Percentiles rank a stretch among this genome's conserved stretches.
Conservation (phyloP, 2,329 filamentous ascomycete genomes). For the Colletotrichum musae region DNA sequence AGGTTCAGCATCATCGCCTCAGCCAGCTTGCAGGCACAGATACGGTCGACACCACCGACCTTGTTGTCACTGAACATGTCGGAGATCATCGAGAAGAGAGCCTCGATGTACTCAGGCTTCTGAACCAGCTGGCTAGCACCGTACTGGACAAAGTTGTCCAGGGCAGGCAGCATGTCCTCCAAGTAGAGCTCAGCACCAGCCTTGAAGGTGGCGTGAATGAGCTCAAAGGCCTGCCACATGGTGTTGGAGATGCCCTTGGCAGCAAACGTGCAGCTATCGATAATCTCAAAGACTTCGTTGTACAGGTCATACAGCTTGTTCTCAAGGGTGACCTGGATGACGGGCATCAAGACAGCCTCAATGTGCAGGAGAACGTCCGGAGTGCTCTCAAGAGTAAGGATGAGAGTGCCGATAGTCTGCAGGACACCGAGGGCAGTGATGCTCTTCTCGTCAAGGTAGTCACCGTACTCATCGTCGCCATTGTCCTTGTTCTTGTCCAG, state of each 20-base stretch:
- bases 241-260: constrained; percentile 95
- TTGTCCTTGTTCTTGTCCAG: constrained; percentile 85
- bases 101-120: constrained; percentile 88
- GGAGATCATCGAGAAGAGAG: constrained; percentile 92
- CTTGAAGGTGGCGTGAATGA: constrained; percentile 98
- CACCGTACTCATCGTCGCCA: constrained; percentile 85
- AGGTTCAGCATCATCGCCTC: constrained; percentile 98
- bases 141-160: constrained; percentile 98
- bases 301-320: constrained; percentile 99
- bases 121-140: constrained; percentile 85
- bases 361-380: constrained; percentile 95
- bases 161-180: constrained; percentile 97
- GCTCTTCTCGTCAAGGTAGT: constrained; percentile 97
- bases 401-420: constrained; percentile 97
- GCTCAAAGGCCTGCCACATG: constrained; percentile 99
- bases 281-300: constrained; percentile 99
- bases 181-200: constrained; percentile 96
- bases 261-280: constrained; percentile 98
- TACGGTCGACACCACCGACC: constrained; percentile 92
- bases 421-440: constrained; percentile 96
- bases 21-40: constrained; percentile 97
- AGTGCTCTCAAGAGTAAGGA: constrained; percentile 96
- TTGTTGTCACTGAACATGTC: constrained; percentile 96
- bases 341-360: constrained; percentile 96
- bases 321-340: constrained; percentile 94